Evolutionary conservation across 345 rosid genomes (phyloP).

Genomic region (Raphanus sativus): DNA sequence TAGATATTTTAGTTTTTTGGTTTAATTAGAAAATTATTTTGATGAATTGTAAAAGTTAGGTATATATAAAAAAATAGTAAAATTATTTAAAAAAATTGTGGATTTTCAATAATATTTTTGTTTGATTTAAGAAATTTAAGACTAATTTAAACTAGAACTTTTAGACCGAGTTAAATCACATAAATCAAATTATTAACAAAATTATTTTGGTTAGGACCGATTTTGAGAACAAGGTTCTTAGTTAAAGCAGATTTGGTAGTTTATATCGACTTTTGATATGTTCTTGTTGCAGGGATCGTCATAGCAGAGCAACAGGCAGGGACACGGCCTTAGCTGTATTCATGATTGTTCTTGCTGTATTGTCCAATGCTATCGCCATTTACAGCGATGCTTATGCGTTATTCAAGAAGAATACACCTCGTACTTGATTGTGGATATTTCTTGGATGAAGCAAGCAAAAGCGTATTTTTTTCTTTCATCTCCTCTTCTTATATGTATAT

Average conservation of each 20-base stretch:
- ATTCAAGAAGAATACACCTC: slow-evolving; percentile 45
- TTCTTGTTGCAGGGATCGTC: slow-evolving; percentile 65
- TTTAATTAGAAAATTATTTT: too few relatives aligned
- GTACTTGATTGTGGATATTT: not conserved
- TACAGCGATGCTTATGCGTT: slow-evolving; percentile 72
- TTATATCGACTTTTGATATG: not conserved
- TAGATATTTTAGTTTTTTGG: too few relatives aligned
- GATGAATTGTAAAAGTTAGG: too few relatives aligned
- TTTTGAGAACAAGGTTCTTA: too few relatives aligned
- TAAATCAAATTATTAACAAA: not conserved
- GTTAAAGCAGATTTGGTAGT: not conserved
- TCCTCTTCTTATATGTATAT: too few relatives aligned
- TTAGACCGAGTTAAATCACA: not conserved
- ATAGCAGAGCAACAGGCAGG: slow-evolving; percentile 62
- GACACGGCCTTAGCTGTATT: slow-evolving; percentile 59
- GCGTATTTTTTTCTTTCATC: too few relatives aligned
- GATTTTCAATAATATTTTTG: too few relatives aligned
- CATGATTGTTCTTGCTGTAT: slow-evolving; percentile 80
- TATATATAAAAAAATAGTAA: too few relatives aligned
- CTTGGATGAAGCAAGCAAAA: too few relatives aligned
- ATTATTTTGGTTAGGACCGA: not conserved
- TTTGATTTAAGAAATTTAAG: too few relatives aligned
- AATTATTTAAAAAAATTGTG: too few relatives aligned
- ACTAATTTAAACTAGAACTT: not conserved
- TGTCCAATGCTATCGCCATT: slow-evolving; percentile 71